Base-by-base conservation (phyloP, 306 rosid species). In the Cicer chorassanicum region DNA sequence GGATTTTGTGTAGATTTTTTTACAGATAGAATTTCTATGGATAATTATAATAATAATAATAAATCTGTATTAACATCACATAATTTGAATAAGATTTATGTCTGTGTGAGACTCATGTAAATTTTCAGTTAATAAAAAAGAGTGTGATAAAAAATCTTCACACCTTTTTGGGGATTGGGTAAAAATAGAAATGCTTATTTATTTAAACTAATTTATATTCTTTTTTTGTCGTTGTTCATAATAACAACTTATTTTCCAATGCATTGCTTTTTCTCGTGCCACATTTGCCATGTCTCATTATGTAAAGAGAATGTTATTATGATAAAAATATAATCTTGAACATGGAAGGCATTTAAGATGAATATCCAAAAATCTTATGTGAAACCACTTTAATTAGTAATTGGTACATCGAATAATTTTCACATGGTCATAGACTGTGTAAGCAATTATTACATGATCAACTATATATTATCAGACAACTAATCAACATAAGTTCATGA, bases 371-470 rank as follows among this genome's bases (percentile, higher is more conserved):
- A 24, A 6, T 59, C 3, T 2, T 6, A 59, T 24, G 46, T 62
- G 46, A 62, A 62, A 36, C 67, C 21, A 61, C 44, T 61, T 61
- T 61, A 38, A 61, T n/a, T 36, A 61, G 45, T 38, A 10, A 61
- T 14, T 10, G 41, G 13, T 9, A 59, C 42, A 1, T 29, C 0
- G 3, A 10, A 29, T 21, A 9, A 6, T 56, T 56, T 56, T 19
- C 63, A 10, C 13, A n/a, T 9, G 14, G 7, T 24, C 40, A 59
- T 59, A 5, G 1, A 36, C 1, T 34, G 13, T 1, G 5, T 61
- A 21, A n/a, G 19, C 16, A 59, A 29, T n/a, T 3, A 13, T 61
- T 60, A 61, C 21, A n/a, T 34, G 10, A 24, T 61, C 7, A 36
- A 13, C 6, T 61, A 10, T 60, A 18, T 9, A 56, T 56, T 56